These are phyloP conservation scores for Pichia sp. DNA, from an alignment of 1,139 yeast genomes.

Conservation along the genomic window DNA sequence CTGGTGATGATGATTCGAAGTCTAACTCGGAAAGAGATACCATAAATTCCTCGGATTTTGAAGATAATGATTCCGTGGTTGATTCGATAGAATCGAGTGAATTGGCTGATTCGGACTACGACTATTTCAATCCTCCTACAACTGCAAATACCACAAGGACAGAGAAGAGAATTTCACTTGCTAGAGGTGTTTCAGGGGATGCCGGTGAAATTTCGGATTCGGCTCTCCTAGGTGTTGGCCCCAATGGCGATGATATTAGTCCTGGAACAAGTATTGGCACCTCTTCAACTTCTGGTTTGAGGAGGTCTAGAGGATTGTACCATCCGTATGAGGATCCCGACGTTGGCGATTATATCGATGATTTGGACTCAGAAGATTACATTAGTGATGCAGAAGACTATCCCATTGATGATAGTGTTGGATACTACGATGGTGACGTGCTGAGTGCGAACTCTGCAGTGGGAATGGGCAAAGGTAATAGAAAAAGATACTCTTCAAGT, in stretches of 20 bases:
- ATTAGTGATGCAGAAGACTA: slow-evolving; percentile 26
- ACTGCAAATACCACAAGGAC: background rate
- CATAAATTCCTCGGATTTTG: slow-evolving; percentile 7
- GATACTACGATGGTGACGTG: slow-evolving; percentile 6
- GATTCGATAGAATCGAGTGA: slow-evolving; percentile 22
- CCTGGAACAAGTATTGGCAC: background rate
- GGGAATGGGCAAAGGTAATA: background rate
- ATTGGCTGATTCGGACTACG: slow-evolving; percentile 20
- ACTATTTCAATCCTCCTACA: slow-evolving; percentile 12
- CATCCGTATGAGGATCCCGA: slow-evolving; percentile 1
- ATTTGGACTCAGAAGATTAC: slow-evolving; percentile 28
- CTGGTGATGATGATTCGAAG: background rate
- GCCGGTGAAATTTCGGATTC: background rate
- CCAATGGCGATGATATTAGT: background rate
- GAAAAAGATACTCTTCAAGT: background rate
- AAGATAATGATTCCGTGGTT: slow-evolving; percentile 13
- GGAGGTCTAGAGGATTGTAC: background rate
- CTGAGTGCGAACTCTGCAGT: background rate
- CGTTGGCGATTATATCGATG: slow-evolving; percentile 8
- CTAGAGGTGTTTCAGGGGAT: background rate
- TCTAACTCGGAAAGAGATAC: slow-evolving; percentile 11
- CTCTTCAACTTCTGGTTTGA: background rate
- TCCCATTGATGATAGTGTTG: slow-evolving; percentile 15
- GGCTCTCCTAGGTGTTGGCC: background rate
- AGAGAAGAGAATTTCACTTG: background rate